Evolutionary conservation across 2,329 filamentous ascomycete species (phyloP).

Genomic region (Sclerotinia spermophila): DNA sequence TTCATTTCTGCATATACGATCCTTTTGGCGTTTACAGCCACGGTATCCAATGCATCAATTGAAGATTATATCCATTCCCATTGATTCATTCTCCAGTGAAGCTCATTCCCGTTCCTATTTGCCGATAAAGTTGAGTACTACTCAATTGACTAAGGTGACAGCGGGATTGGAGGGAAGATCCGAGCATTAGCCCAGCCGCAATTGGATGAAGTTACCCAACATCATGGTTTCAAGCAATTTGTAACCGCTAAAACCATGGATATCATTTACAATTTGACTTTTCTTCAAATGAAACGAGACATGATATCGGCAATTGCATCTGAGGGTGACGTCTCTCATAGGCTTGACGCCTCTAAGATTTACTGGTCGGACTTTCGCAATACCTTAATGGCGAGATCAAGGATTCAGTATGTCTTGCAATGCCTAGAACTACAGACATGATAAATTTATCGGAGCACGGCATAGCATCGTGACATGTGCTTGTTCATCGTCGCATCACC

Average conservation of each 20-base stretch:
- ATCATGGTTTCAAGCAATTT: background rate
- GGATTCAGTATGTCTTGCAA: background rate
- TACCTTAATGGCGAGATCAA: background rate
- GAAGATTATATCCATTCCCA: background rate
- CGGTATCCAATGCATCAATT: background rate
- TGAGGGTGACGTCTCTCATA: background rate
- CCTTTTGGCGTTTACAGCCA: background rate
- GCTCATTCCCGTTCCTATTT: background rate
- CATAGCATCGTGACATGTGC: background rate
- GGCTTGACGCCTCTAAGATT: no score
- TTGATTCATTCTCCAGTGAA: background rate
- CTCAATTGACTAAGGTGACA: background rate
- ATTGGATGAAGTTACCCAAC: background rate
- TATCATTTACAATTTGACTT: background rate
- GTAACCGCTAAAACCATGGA: background rate
- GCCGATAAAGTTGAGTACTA: background rate
- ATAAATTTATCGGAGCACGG: background rate
- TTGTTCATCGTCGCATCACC: background rate
- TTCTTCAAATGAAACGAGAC: background rate
- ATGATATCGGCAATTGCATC: background rate
- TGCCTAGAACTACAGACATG: background rate
- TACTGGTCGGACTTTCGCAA: background rate
- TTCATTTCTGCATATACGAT: background rate
- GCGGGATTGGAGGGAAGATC: background rate
- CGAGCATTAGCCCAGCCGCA: background rate